Base-by-base conservation (phyloP, 1,284 basidiomycete species). In the Apiotrichum brassicae region DNA sequence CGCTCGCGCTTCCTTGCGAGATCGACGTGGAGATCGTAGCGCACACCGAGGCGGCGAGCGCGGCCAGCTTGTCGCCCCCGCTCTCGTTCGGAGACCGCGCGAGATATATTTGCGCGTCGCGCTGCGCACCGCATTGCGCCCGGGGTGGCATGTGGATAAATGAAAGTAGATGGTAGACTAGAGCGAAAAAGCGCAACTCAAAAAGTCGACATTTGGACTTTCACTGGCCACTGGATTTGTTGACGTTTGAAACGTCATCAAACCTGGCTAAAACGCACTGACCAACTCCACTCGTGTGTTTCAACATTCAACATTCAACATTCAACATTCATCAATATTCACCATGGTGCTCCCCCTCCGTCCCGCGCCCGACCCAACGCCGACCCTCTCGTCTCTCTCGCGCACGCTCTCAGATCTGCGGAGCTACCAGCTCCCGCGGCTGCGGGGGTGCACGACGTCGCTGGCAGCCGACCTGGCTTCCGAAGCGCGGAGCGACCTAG, bases 401-500 rank as follows among this genome's bases (percentile, higher is more conserved):
- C 75, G 86, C 33, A 78, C 81, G 6, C 75, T 81, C 53, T 76
- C 72, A 6, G 86, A 90, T 66, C 68, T 93, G 7, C 62, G 75
- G 5, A 76, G 81, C 9, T 82, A 82, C 60, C 86, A 89, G 67
- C 78, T 94, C 33, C 85, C 87, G 0, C 80, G 86, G 6, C 75
- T 93, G 43, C 75, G 77, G 8, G 65, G 74, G 41, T 90, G 85
- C 65, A 74, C 69, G 12, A 86, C 84, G 0, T 82, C 87, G 6
- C 64, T 81, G 6, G 87, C 91, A 59, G 84, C 87, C 63, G 79
- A 81, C 44, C 77, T 86, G 45, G 81, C 82, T 0, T 80, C 81
- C 3, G 87, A 89, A 65, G 68, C 91, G 49, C 76, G 85, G 28
- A 82, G 84, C 47, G 88, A 92, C 60, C 72, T 89, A 13, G 82